Base-by-base conservation (phyloP, 208 protist genomes). In the Wallacemonas rigidus region DNA sequence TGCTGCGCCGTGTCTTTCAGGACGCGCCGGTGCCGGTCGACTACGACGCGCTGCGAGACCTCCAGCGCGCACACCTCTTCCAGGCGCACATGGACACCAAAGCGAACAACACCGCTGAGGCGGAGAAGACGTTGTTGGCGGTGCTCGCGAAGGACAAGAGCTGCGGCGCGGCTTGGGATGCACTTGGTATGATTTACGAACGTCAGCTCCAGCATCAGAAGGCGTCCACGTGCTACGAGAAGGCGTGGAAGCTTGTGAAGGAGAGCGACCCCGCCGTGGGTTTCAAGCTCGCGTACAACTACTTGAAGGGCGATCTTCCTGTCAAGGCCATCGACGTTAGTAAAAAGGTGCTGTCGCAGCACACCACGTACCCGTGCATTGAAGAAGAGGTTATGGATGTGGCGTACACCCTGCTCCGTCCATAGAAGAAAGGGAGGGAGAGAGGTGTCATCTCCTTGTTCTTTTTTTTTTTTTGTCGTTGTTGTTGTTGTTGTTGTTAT, bases 221-320 rank as follows among this genome's bases (percentile, higher is more conserved):
- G 50, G 98, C 98, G 14, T 92, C 96, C 15, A 67, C 93, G 17
- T 92, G 94, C 81, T 99, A 98, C 73, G 87, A 97, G 54, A 91
- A 90, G 45, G 95, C 98, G 5, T 99, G 98, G 97, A 74, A 90
- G 54, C 79, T 97, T 51, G 65, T 92, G 60, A 87, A 92, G 74
- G 94, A 98, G 67, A 77, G 69, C 2, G 83, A 95, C 70, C 93
- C 94, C 11, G 77, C 69, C 1, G 80, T 98, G 38, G 98, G 98
- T n/a, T 99, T 95, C 89, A 98, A 98, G 67, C 87, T 99, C 6
- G 96, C 96, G 38, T 98, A 98, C 82, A 98, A 98, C 83, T 97
- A 96, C 73, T 87, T 99, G 67, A 99, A 99, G 79, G 94, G 94
- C 55, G 88, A 89, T 61, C 81, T 91, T 47, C 88, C 91, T 35